Percentiles rank a stretch among this genome's conserved stretches.
These are phyloP conservation scores for Globisporangium yorkense DNA, from an alignment of 352 stramenopile species.

Conservation along the genomic window DNA sequence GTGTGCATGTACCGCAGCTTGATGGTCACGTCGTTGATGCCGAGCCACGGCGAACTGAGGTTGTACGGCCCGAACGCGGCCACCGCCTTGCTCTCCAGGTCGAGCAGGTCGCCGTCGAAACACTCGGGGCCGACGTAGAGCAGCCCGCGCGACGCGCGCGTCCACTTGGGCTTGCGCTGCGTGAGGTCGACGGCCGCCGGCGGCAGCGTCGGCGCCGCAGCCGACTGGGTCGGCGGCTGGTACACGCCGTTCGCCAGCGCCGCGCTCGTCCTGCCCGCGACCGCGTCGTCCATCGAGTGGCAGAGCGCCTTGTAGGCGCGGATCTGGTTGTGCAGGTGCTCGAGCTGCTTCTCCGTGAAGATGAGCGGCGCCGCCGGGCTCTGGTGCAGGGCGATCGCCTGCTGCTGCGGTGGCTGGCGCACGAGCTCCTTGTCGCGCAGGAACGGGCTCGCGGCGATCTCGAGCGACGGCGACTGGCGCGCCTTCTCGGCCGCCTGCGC, in stretches of 20 bases:
- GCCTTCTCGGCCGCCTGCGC: slow-evolving; percentile 1
- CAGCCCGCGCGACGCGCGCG: slow-evolving; percentile 38
- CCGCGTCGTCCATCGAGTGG: slow-evolving; percentile 73
- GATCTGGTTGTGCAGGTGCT: slow-evolving; percentile 84
- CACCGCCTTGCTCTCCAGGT: slow-evolving; percentile 44
- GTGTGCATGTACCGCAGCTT: slow-evolving; percentile 71
- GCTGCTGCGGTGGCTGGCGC: slow-evolving; percentile 22
- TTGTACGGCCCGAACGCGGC: slow-evolving; percentile 56
- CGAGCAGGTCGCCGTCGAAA: slow-evolving; percentile 62
- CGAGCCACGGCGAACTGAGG: slow-evolving; percentile 51
- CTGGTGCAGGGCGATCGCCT: slow-evolving; percentile 27
- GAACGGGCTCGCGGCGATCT: slow-evolving; percentile 54
- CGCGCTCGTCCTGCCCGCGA: slow-evolving; percentile 15
- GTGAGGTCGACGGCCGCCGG: slow-evolving; percentile 22
- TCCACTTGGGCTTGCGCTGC: slow-evolving; percentile 58
- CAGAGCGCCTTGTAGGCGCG: slow-evolving; percentile 78
- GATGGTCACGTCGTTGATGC: slow-evolving; percentile 62
- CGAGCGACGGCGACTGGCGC: slow-evolving; percentile 19
- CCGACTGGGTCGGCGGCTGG: slow-evolving; percentile 3
- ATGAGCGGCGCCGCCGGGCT: slow-evolving; percentile 38
- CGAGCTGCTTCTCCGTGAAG: slow-evolving; percentile 83
- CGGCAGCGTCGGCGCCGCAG: not conserved
- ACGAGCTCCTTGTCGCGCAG: slow-evolving; percentile 50
- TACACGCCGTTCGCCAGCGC: not conserved
- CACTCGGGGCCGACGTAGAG: slow-evolving; percentile 56